A percentile compares a stretch with the other conserved stretches of the same genome.
Evolutionary conservation across 371 early-diverging fungal genomes (phyloP).

Genomic region (Mucor plumbeus): DNA sequence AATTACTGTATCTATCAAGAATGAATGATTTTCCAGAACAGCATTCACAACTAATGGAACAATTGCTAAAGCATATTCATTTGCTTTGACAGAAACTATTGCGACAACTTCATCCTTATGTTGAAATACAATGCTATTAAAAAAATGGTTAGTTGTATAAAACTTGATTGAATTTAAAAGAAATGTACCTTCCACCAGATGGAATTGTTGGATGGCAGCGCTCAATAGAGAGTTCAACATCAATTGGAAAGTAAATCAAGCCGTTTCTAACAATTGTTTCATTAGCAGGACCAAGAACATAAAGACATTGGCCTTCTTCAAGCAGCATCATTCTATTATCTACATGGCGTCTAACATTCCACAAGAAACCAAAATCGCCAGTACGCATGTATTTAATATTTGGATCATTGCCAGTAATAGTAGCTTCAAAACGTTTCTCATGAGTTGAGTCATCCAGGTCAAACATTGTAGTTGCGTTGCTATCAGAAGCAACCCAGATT

Average conservation of each 20-base stretch:
- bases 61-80: constrained; percentile 54
- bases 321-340: constrained; percentile 38
- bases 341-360: constrained; percentile 59
- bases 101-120: constrained; percentile 56
- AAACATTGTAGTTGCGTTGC: constrained; percentile 57
- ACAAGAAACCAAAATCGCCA: constrained; percentile 86
- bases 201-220: constrained; percentile 59
- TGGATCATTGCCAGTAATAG: constrained; percentile 68
- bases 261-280: constrained; percentile 79
- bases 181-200: constrained; percentile 51
- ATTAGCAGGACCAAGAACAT: constrained; percentile 75
- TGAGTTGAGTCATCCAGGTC: constrained; percentile 36
- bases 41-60: constrained; percentile 69
- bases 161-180: neutral
- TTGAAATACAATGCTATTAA: constrained; percentile 57
- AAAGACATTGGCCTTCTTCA: constrained; percentile 73
- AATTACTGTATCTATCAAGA: constrained; percentile 75
- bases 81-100: constrained; percentile 55
- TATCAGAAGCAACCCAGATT: constrained; percentile 85
- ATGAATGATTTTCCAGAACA: constrained; percentile 75
- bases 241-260: constrained; percentile 72
- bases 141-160: neutral
- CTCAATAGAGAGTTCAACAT: constrained; percentile 79
- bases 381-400: constrained; percentile 77
- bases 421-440: constrained; percentile 44